These are phyloP conservation scores for Pseudozyma pruni DNA, from an alignment of 1,284 basidiomycete genomes.

Conservation along the genomic window DNA sequence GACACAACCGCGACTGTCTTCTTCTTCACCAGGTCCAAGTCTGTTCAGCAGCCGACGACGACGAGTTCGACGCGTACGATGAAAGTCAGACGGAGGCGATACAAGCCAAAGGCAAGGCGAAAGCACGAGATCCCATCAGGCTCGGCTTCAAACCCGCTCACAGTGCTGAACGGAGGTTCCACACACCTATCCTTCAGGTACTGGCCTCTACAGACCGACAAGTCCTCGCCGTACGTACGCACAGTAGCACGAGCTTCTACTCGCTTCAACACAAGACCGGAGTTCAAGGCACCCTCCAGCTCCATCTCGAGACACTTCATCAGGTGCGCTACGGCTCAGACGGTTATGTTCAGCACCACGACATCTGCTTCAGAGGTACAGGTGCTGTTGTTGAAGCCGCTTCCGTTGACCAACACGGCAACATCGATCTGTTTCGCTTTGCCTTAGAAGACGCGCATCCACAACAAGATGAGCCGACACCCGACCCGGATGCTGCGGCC, in stretches of 20 bases:
- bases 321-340: constrained; percentile 5
- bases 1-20: constrained; percentile 24
- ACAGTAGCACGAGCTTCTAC: constrained; percentile 22
- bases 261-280: background rate
- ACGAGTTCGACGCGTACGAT: background rate
- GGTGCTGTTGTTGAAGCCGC: constrained; percentile 1
- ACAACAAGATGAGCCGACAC: background rate
- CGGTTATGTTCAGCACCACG: constrained; percentile 20
- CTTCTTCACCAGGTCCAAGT: constrained; percentile 35
- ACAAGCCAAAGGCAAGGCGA: constrained; percentile 17
- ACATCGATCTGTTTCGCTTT: constrained; percentile 11
- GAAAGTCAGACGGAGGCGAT: background rate
- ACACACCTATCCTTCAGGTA: constrained; percentile 34
- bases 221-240: constrained; percentile 18
- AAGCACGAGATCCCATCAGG: background rate
- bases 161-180: constrained; percentile 8
- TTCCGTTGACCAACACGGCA: constrained; percentile 19
- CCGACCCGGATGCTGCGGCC: background rate
- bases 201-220: constrained; percentile 5
- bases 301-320: constrained; percentile 11
- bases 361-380: constrained; percentile 18
- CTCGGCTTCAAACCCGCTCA: constrained; percentile 22
- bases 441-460: background rate
- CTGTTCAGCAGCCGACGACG: background rate
- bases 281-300: background rate